Evolutionary conservation across 2,329 filamentous ascomycete genomes (phyloP).

Genomic region (Colletotrichum siamense): DNA sequence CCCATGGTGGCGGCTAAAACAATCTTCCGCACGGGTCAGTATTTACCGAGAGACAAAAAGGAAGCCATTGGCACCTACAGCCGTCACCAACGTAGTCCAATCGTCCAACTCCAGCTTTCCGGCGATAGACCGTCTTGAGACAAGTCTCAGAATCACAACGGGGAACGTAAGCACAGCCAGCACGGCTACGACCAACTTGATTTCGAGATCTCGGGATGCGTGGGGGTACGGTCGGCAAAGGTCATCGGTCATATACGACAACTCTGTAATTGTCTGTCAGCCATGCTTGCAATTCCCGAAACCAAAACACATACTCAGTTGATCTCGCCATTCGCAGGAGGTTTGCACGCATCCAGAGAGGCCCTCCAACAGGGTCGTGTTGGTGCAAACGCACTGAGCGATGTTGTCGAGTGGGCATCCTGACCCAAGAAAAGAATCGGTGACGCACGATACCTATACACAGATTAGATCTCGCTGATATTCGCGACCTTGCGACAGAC

Average conservation of each 20-base stretch:
- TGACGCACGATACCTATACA: background rate
- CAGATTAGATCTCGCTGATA: background rate
- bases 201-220: background rate
- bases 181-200: background rate
- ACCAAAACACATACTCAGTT: background rate
- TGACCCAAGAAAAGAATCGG: background rate
- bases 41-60: accelerated
- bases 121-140: background rate
- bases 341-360: slow-evolving; percentile 3
- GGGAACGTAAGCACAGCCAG: background rate
- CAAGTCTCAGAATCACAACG: background rate
- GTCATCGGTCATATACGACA: background rate
- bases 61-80: background rate
- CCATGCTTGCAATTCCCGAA: accelerated
- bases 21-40: background rate
- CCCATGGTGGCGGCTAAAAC: background rate
- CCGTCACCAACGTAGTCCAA: slow-evolving; percentile 1
- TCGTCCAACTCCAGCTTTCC: background rate
- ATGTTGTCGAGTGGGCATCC: background rate
- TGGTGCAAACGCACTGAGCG: slow-evolving; percentile 8
- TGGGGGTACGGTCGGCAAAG: background rate
- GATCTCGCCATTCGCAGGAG: background rate
- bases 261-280: background rate
- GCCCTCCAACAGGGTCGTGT: background rate
- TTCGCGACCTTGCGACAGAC: accelerated